Conservation (phyloP, 805 yeast genomes). For the Brettanomyces anomalus region DNA sequence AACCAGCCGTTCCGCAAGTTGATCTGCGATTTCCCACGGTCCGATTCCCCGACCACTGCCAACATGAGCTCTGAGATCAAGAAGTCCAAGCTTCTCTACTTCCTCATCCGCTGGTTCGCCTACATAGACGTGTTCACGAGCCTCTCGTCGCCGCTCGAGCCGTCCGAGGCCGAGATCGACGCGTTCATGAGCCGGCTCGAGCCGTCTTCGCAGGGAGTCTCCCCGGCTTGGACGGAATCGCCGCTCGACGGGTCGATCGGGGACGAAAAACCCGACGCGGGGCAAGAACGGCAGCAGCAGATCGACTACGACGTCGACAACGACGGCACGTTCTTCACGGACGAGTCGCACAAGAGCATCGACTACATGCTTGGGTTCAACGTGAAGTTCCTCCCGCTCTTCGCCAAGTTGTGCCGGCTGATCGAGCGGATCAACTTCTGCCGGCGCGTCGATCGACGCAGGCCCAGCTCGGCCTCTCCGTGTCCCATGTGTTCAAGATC, state of each 20-base stretch:
- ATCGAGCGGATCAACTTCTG: constrained; percentile 25
- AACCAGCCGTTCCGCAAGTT: constrained; percentile 25
- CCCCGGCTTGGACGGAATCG: background rate
- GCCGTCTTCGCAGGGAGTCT: background rate
- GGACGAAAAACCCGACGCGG: background rate
- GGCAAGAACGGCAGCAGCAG: constrained; percentile 5
- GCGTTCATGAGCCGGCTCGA: constrained; percentile 5
- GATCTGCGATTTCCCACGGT: constrained; percentile 12
- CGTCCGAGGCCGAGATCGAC: constrained; percentile 18
- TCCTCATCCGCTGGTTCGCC: constrained; percentile 60
- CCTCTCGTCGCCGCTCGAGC: constrained; percentile 41
- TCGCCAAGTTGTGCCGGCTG: constrained; percentile 38
- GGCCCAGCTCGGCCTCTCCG: background rate
- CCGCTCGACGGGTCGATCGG: background rate
- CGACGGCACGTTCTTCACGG: constrained; percentile 10
- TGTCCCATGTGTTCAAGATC: constrained; percentile 1
- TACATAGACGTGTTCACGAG: constrained; percentile 59
- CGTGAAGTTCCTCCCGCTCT: constrained; percentile 46
- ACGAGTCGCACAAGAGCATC: constrained; percentile 33
- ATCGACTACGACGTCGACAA: constrained; percentile 23
- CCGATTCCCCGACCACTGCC: constrained; percentile 5
- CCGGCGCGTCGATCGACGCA: constrained; percentile 5
- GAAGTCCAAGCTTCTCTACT: constrained; percentile 36
- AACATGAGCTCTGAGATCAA: constrained; percentile 18
- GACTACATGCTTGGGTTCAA: constrained; percentile 65